Base-by-base conservation (phyloP, 805 yeast species). In the Grigorovia transvaalensis region DNA sequence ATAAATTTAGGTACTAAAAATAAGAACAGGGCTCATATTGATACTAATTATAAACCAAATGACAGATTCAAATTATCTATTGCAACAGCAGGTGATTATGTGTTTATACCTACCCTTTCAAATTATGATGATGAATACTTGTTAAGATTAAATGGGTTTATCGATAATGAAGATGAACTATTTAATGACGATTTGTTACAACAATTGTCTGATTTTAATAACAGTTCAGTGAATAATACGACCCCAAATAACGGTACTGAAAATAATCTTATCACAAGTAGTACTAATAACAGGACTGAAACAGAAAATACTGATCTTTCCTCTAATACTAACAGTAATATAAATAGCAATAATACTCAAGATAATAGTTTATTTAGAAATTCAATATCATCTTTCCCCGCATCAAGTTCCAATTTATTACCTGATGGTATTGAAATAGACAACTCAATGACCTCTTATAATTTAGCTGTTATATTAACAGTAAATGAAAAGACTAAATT, bases 391-490 rank as follows among this genome's bases (percentile, higher is more conserved):
- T 33, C 7, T 38, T 7, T 38, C 8, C 42, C 42, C 8, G 42
- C 42, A 38, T 18, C 42, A 38, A 38, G 18, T 33, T n/a, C 48
- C 7, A n/a, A n/a, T 6, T 45, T 30, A 2, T 18, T 17, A 11
- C 20, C 47, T 33, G 19, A 19, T 17, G 27, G 38, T 35, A 41
- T 42, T 5, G 46, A 46, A 29, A 41, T 46, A 33, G 63, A 62
- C 44, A 56, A 49, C 19, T 53, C 61, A 5, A 59, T 60, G 62
- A 63, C 76, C 1, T 75, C 82, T 1, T 80, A 77, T 58, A 77
- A 79, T 1, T 71, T 80, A 56, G 84, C 80, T 0, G 70, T 80
- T 1, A 68, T 79, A 4, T 56, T 79, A 1, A 76, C 78, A 19
- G n/a, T 46, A 3, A 49, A 57, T 78, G 0, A 59, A 65, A 23